Conservation (phyloP, 768 basidiomycete genomes). For the Lactarius tabidus region DNA sequence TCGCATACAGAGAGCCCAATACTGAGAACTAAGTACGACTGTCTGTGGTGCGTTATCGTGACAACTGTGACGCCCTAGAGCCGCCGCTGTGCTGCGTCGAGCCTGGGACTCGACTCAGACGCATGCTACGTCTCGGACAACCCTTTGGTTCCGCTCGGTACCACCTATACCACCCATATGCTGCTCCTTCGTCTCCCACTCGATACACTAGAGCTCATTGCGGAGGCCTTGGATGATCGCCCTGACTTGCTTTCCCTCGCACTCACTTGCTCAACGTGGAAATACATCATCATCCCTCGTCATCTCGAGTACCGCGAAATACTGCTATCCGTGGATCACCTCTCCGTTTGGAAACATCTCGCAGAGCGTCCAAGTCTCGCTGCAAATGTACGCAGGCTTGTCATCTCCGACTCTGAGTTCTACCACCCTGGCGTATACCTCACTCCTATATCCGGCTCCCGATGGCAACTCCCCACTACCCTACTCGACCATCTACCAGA, state of each 20-base stretch:
- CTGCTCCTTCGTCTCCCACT: slow-evolving; percentile 10
- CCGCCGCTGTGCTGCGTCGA: neutral
- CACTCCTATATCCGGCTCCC: neutral
- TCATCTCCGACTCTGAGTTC: slow-evolving; percentile 11
- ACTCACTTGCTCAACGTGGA: slow-evolving; percentile 15
- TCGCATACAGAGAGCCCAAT: neutral
- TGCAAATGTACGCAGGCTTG: slow-evolving; percentile 19
- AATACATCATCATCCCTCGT: slow-evolving; percentile 20
- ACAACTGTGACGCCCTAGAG: neutral
- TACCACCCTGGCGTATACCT: slow-evolving; percentile 3
- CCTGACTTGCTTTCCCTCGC: slow-evolving; percentile 20
- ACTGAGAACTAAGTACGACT: too few relatives aligned
- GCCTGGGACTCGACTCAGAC: neutral
- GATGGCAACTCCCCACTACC: slow-evolving; percentile 15
- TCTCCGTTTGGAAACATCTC: slow-evolving; percentile 19
- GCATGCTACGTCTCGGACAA: neutral
- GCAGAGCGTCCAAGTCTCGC: slow-evolving; percentile 21
- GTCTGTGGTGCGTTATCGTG: neutral
- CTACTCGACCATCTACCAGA: neutral
- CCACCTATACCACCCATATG: neutral
- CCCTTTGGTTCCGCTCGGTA: neutral
- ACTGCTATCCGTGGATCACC: slow-evolving; percentile 12
- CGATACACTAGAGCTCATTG: slow-evolving; percentile 14
- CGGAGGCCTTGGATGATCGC: slow-evolving; percentile 12
- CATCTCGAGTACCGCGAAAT: slow-evolving; percentile 23